Percentiles rank a stretch among this genome's conserved stretches.
These are phyloP conservation scores for Leccinum uliginosum DNA, from an alignment of 768 basidiomycete genomes.

Conservation along the genomic window DNA sequence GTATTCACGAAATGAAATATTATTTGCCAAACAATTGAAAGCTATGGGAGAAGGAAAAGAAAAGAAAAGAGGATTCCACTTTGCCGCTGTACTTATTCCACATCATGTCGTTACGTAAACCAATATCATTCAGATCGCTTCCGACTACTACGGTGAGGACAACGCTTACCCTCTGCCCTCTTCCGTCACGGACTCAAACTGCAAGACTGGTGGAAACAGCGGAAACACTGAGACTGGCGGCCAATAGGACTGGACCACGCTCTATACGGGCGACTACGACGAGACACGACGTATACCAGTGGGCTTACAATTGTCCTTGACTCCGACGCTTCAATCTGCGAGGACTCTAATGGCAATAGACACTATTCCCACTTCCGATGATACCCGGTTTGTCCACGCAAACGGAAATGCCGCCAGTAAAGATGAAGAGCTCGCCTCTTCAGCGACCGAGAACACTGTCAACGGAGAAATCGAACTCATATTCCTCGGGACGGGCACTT, in stretches of 20 bases:
- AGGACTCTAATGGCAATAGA: background rate
- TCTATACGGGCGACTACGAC: background rate
- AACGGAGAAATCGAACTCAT: conserved; percentile 53
- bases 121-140: background rate
- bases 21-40: background rate
- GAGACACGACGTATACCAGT: background rate
- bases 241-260: background rate
- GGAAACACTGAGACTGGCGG: background rate
- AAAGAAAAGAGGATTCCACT: background rate
- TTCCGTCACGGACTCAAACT: background rate
- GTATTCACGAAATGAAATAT: conserved; percentile 31
- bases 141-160: no score
- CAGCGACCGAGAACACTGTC: background rate
- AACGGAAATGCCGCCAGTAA: background rate
- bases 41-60: background rate
- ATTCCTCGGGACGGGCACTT: conserved; percentile 82
- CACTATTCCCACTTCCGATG: conserved; percentile 2
- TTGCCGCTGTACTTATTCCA: background rate
- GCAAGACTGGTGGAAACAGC: background rate
- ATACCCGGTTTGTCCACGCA: background rate
- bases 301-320: background rate
- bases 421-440: background rate
- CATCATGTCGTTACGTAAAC: background rate
- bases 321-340: background rate
- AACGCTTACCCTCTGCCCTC: background rate